Conservation (phyloP, 2,329 filamentous ascomycete genomes). For the Incumbomyces delicatus region DNA sequence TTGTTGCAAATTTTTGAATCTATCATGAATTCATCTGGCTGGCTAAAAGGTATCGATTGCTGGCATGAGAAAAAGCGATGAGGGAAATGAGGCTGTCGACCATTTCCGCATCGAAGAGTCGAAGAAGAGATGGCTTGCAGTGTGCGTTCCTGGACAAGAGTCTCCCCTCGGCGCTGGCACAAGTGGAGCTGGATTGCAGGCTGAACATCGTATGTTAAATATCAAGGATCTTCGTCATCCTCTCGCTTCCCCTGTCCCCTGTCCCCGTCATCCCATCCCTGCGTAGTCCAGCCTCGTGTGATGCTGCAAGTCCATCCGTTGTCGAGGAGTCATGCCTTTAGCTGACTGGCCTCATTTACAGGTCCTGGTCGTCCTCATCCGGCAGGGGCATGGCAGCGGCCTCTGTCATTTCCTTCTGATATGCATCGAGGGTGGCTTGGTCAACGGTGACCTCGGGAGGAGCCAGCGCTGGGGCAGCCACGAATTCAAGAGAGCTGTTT, state of each 20-base stretch:
- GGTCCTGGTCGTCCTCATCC: constrained; percentile 74
- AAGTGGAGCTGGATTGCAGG: neutral
- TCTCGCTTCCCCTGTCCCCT: constrained; percentile 4
- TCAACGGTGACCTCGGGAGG: constrained; percentile 89
- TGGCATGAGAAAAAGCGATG: neutral
- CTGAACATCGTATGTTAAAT: constrained; percentile 1
- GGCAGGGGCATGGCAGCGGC: constrained; percentile 79
- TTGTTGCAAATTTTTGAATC: neutral
- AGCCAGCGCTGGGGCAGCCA: constrained; percentile 86
- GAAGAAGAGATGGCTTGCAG: constrained; percentile 5
- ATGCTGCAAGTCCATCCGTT: constrained; percentile 3
- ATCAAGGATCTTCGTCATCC: constrained; percentile 8
- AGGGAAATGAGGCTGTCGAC: neutral
- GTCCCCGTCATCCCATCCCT: constrained; percentile 3
- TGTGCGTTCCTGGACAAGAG: neutral
- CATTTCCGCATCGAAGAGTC: neutral
- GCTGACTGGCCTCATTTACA: constrained; percentile 27
- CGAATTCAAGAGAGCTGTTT: constrained; percentile 89
- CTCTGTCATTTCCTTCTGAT: constrained; percentile 77
- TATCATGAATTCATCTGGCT: constrained; percentile 7
- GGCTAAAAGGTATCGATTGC: constrained; percentile 4
- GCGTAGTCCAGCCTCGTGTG: neutral
- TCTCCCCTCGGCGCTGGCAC: neutral
- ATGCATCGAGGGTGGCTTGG: constrained; percentile 67
- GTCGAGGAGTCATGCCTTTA: neutral